Base-by-base conservation (phyloP, 495 filamentous ascomycete genomes). In the Astrocystis sublimbata region DNA sequence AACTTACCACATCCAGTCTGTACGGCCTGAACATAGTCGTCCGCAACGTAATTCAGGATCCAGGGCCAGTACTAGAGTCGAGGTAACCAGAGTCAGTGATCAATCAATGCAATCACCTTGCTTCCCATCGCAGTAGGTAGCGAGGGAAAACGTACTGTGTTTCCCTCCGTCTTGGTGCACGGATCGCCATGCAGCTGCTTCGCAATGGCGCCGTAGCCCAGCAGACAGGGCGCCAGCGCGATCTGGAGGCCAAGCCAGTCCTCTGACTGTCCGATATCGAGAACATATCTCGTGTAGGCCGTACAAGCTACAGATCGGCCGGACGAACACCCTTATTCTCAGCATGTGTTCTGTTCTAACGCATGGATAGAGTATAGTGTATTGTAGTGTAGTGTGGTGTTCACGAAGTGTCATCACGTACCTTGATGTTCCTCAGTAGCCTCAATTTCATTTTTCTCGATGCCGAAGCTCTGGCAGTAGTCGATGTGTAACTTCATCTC, bases 181-280 rank as follows among this genome's bases (percentile, higher is more conserved):
- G 79, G 71, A 57, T 88, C 82, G 10, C 76, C 74, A 64, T 86
- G 77, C 1, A 96, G 79, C 57, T 88, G 81, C 52, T 78, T 78
- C 7, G 87, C 93, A 65, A 93, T 89, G 12, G 79, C 81, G n/a
- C 85, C 88, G 69, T 97, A 97, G 53, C 93, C 93, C 24, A 96
- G 82, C 38, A 96, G 75, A 68, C 93, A 97, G 0, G 93, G 92
- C 8, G 92, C 89, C 40, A 96, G 80, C 4, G 90, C 86, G 51
- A 96, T 76, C 67, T 96, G 91, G 19, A 97, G 80, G 21, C 84
- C 92, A 45, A 96, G 77, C 86, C 86, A 92, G 73, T 94, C 91
- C 68, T 92, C 86, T 6, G 89, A 91, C 60, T 92, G 86, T 21
- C 92, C 93, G 17, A 96, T 84, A 68, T 97, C 93, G 23, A 97